Base-by-base conservation (phyloP, 2,329 filamentous ascomycete species). In the Phoma sp. region DNA sequence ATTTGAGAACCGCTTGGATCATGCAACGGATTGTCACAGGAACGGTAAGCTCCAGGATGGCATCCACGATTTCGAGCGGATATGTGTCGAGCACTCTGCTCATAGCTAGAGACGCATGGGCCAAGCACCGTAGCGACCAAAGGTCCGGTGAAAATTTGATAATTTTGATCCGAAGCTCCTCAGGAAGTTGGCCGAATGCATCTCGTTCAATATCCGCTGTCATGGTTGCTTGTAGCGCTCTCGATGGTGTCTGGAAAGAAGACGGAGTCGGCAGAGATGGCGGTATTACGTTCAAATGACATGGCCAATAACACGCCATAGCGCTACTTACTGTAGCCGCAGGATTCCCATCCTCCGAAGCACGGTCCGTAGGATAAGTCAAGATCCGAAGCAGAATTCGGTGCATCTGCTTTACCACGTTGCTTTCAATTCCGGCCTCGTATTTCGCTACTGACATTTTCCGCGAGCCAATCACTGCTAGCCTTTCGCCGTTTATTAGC, bases 41-140 rank as follows among this genome's bases (percentile, higher is more conserved):
- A 57, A 57, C 50, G 27, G 55, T 57, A 50, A 10, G 22, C 3
- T 50, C 46, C 11, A 57, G 18, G 8, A 57, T 14, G 8, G 14
- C 46, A 32, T 57, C 50, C 10, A 54, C 30, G 35, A 57, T 57
- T 44, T 57, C 50, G 13, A 57, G 50, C 46, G 50, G 33, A 33
- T 57, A 57, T 47, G 32, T 50, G 41, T 57, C 23, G 37, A 57
- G 55, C 18, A 41, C 32, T 50, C 41, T 50, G 32, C 50, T 32
- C 32, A 57, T 49, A 4, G 50, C 25, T 9, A 49, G 55, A 22
- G 50, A 54, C 14, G 55, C 55, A 13, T 54, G 37, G 46, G 37
- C 46, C 9, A 57, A 47, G 41, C 8, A 43, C 4, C 32, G 41
- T 44, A 57, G 50, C 39, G 46, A 57, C 4, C 38, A 54, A 14